Percentiles rank a stretch among this genome's conserved stretches.
phyloP scores from a whole-genome alignment of 495 filamentous ascomycete genomes.

The Cercophora sp. region DNA sequence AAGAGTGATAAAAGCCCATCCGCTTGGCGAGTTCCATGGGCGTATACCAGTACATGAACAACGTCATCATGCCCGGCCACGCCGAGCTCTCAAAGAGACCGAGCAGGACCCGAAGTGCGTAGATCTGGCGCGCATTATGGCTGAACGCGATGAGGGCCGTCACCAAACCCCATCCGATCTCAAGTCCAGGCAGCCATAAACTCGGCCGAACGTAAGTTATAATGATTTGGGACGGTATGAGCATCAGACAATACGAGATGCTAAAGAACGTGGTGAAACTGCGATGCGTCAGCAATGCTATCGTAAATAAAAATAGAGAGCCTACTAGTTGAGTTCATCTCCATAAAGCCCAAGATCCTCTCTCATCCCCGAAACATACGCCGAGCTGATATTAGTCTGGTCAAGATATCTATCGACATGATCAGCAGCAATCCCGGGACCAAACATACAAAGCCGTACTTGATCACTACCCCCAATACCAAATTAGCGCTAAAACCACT shows the following conservation, averaged over 20 bases:
- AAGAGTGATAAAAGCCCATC: constrained; percentile 42
- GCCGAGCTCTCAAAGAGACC: constrained; percentile 50
- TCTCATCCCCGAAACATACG: constrained; percentile 43
- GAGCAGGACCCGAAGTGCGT: constrained; percentile 46
- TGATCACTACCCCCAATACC: constrained; percentile 24
- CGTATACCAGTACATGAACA: constrained; percentile 41
- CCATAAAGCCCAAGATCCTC: constrained; percentile 38
- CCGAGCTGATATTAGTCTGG: constrained; percentile 42
- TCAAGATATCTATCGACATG: constrained; percentile 24
- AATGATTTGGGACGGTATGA: constrained; percentile 51
- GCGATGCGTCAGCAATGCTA: not conserved
- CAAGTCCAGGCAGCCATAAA: constrained; percentile 39
- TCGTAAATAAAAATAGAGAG: not conserved
- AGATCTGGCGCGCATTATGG: constrained; percentile 31
- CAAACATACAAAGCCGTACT: constrained; percentile 16
- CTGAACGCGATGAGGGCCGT: constrained; percentile 31
- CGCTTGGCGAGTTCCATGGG: constrained; percentile 37
- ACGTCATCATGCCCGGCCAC: constrained; percentile 39
- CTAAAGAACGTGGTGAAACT: constrained; percentile 53
- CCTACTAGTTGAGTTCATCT: constrained; percentile 38
- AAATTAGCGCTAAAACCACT: too few relatives aligned
- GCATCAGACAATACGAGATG: constrained; percentile 42
- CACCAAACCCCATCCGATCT: constrained; percentile 41
- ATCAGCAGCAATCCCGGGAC: not conserved
- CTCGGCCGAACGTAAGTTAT: constrained; percentile 41